A percentile compares a stretch with the other conserved stretches of the same genome.
phyloP scores from a whole-genome alignment of 495 filamentous ascomycete genomes.

The Sordaria brevicollis region DNA sequence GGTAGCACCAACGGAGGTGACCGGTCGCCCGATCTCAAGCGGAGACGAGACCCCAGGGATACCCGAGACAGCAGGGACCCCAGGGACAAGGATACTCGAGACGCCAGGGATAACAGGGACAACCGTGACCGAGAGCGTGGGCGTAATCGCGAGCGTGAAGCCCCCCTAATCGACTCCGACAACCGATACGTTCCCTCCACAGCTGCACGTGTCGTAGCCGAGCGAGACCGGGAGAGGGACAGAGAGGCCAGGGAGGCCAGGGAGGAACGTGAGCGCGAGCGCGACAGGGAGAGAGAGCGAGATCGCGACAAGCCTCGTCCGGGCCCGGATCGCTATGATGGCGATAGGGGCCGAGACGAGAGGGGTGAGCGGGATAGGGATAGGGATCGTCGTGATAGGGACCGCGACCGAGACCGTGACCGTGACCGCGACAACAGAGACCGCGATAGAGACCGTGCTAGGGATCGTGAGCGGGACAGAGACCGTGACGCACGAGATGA shows the following conservation, averaged over 20 bases:
- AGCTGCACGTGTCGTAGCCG: constrained; percentile 11
- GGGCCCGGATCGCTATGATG: constrained; percentile 8
- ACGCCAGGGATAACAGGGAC: background rate
- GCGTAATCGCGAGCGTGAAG: constrained; percentile 15
- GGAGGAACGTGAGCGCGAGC: constrained; percentile 12
- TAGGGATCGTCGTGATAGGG: constrained; percentile 16
- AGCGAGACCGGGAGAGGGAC: constrained; percentile 30
- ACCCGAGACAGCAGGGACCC: constrained; percentile 24
- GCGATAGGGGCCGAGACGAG: constrained; percentile 10
- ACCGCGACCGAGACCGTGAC: constrained; percentile 25
- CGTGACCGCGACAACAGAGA: constrained; percentile 26
- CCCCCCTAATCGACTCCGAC: constrained; percentile 4
- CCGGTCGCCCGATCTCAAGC: constrained; percentile 36
- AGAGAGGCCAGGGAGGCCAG: background rate
- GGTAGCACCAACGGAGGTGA: constrained; percentile 17
- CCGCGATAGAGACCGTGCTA: constrained; percentile 18
- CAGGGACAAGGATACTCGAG: too few relatives aligned
- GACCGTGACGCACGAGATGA: constrained; percentile 2
- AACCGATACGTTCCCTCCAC: constrained; percentile 5
- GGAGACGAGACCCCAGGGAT: constrained; percentile 30
- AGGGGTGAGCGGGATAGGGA: constrained; percentile 12
- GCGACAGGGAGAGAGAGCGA: constrained; percentile 31
- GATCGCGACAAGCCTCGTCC: constrained; percentile 10
- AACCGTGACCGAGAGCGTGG: constrained; percentile 16
- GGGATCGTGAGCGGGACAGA: constrained; percentile 14